Conservation (phyloP, 148 eudicot species). For the Polygonum aviculare region DNA sequence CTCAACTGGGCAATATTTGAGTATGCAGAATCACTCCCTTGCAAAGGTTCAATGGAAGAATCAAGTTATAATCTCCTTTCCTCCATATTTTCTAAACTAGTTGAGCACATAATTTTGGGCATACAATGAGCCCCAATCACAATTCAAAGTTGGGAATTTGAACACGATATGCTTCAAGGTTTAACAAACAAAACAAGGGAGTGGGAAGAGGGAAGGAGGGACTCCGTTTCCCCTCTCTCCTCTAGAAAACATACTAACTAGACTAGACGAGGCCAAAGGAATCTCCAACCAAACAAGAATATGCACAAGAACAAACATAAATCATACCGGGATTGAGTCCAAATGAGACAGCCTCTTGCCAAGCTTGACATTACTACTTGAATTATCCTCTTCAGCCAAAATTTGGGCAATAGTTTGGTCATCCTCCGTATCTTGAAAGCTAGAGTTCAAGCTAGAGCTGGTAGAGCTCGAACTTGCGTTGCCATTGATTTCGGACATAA, state of each 20-base stretch:
- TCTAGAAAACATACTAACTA: not conserved
- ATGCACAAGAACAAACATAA: not conserved
- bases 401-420: constrained; percentile 56
- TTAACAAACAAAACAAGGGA: not conserved
- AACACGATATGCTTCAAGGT: not conserved
- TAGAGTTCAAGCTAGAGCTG: constrained; percentile 54
- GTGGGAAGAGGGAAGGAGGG: not conserved
- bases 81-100: not conserved
- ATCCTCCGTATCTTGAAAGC: constrained; percentile 54
- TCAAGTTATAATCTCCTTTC: not conserved
- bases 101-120: not conserved
- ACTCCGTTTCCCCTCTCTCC: not conserved
- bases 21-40: not conserved
- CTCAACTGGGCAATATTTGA: not conserved
- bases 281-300: not conserved
- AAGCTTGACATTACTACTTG: constrained; percentile 28
- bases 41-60: not conserved
- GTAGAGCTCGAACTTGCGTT: constrained; percentile 54
- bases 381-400: constrained; percentile 38
- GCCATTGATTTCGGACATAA: constrained; percentile 27
- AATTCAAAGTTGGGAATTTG: not conserved
- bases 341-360: constrained; percentile 67
- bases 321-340: constrained; percentile 59
- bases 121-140: not conserved
- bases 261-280: not conserved